Conservation (phyloP, 2,329 filamentous ascomycete species). For the Neoarthrinium moseri region DNA sequence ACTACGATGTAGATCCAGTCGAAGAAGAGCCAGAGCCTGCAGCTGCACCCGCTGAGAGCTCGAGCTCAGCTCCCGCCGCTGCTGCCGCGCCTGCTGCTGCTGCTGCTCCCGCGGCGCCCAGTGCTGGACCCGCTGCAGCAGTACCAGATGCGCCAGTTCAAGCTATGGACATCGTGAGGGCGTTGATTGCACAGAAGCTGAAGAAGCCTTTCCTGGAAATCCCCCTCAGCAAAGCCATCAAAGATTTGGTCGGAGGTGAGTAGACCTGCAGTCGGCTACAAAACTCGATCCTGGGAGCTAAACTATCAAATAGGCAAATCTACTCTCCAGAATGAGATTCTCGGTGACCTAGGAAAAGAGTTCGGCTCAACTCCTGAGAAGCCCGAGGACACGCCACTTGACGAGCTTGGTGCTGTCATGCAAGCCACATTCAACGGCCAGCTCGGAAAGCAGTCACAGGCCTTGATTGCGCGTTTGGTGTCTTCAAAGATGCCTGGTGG, state of each 20-base stretch:
- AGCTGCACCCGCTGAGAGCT: constrained; percentile 40
- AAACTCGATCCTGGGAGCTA: background rate
- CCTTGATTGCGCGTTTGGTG: constrained; percentile 88
- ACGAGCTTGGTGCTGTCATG: constrained; percentile 93
- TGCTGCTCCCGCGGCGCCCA: constrained; percentile 54
- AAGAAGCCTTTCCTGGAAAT: constrained; percentile 92
- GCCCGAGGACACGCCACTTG: constrained; percentile 93
- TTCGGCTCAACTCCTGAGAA: constrained; percentile 98
- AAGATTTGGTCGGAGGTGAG: constrained; percentile 95
- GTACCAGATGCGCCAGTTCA: constrained; percentile 84
- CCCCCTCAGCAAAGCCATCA: constrained; percentile 94
- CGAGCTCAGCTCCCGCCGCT: constrained; percentile 36
- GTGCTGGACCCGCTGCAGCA: constrained; percentile 81
- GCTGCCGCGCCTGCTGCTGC: constrained; percentile 37
- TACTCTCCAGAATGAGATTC: constrained; percentile 96
- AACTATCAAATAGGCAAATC: constrained; percentile 73
- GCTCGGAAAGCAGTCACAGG: constrained; percentile 93
- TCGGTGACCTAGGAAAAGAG: constrained; percentile 96
- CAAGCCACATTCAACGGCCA: constrained; percentile 99
- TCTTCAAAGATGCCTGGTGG: constrained; percentile 99
- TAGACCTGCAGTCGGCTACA: constrained; percentile 15
- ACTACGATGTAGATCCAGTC: constrained; percentile 95
- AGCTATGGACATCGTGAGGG: constrained; percentile 84
- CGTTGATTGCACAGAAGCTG: constrained; percentile 92
- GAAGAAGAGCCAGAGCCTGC: constrained; percentile 80